Evolutionary conservation across 2,329 filamentous ascomycete species (phyloP).

Genomic region (Aphanocladium album): DNA sequence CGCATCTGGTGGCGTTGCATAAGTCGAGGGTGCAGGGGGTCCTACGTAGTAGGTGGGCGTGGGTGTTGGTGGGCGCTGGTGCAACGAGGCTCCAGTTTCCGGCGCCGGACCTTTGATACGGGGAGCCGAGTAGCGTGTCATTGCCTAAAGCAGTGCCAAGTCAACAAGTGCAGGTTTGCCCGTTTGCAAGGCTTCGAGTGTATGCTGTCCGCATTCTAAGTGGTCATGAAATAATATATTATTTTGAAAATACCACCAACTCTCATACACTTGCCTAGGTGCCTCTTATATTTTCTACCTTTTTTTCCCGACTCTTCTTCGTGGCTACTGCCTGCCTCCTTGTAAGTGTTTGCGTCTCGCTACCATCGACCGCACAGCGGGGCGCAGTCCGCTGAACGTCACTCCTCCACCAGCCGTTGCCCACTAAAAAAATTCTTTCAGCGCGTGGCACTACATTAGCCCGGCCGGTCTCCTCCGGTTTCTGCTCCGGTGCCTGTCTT

Average conservation of each 20-base stretch:
- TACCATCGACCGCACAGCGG: background rate
- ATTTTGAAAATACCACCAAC: too few species aligned
- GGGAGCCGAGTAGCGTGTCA: background rate
- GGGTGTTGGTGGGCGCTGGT: background rate
- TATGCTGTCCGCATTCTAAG: too few species aligned
- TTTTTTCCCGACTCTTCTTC: too few species aligned
- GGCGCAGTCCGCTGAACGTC: background rate
- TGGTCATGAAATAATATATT: too few species aligned
- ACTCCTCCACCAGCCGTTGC: background rate
- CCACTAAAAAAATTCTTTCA: constrained; percentile 5
- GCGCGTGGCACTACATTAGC: background rate
- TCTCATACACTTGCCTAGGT: too few species aligned
- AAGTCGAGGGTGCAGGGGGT: constrained; percentile 7
- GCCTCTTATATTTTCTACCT: too few species aligned
- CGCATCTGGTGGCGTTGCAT: constrained; percentile 14
- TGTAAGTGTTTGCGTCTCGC: background rate
- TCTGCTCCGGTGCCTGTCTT: constrained; percentile 7
- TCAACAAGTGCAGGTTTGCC: too few species aligned
- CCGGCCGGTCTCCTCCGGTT: constrained; percentile 1
- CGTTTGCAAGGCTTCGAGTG: too few species aligned
- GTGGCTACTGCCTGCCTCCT: too few species aligned
- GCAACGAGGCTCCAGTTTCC: constrained; percentile 4
- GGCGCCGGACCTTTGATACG: constrained; percentile 8
- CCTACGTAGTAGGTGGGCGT: too few species aligned
- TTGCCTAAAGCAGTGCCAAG: background rate